Conservation (phyloP, 345 rosid species). For the Cardamine resedifolia region DNA sequence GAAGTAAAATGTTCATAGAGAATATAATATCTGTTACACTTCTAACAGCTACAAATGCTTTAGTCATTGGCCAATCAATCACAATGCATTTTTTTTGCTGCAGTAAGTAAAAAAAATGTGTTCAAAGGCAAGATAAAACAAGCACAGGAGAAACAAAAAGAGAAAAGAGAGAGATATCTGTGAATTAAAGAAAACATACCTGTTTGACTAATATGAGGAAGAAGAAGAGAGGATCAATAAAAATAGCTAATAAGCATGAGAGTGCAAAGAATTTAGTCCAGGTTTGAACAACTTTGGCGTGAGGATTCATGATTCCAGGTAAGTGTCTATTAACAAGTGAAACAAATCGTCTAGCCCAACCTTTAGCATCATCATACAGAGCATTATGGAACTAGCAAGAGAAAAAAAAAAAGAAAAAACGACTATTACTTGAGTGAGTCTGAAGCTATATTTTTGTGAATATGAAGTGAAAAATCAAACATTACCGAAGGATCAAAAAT, state of each 20-base stretch:
- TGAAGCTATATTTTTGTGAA: not conserved
- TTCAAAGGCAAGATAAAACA: conserved; percentile 6
- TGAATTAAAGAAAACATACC: conserved; percentile 46
- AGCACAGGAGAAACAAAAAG: not conserved
- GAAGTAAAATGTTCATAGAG: conserved; percentile 73
- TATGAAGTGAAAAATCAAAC: not conserved
- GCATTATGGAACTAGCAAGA: conserved; percentile 60
- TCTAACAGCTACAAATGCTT: conserved; percentile 48
- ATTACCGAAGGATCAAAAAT: conserved; percentile 58
- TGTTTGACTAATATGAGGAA: conserved; percentile 51
- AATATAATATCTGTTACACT: conserved; percentile 65
- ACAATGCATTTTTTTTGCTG: conserved; percentile 60
- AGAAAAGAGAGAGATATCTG: not conserved
- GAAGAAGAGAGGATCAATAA: conserved; percentile 84
- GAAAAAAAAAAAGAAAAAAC: not conserved
- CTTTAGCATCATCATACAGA: conserved; percentile 79
- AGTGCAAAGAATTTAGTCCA: conserved; percentile 77
- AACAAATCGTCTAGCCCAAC: conserved; percentile 64
- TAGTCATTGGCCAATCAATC: conserved; percentile 50
- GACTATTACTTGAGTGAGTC: not conserved
- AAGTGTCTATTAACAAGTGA: conserved; percentile 41
- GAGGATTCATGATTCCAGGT: conserved; percentile 85
- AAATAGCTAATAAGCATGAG: conserved; percentile 72
- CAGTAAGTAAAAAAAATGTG: too few species aligned
- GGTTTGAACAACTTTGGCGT: conserved; percentile 52